phyloP scores from a whole-genome alignment of 2,329 filamentous ascomycete species.

The Beauveria sp. region DNA sequence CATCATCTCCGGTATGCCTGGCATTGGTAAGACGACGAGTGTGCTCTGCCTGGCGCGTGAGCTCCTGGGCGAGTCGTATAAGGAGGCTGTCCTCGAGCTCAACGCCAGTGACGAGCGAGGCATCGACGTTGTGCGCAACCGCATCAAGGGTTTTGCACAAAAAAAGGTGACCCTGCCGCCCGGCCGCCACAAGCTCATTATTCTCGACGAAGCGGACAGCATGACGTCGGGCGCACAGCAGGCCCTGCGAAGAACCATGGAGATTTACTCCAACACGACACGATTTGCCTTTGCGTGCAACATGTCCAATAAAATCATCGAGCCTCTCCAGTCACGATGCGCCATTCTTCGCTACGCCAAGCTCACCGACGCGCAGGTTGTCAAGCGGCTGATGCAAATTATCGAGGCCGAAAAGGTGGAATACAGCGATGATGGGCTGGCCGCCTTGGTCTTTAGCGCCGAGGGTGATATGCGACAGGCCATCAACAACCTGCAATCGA shows the following conservation, averaged over 20 bases:
- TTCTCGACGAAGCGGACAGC: conserved; percentile 94
- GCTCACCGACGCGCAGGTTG: conserved; percentile 85
- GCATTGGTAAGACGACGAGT: conserved; percentile 97
- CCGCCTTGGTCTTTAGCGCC: conserved; percentile 92
- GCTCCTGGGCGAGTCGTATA: conserved; percentile 86
- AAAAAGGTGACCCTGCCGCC: conserved; percentile 94
- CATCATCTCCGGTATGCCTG: conserved; percentile 99
- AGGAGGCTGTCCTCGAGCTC: conserved; percentile 92
- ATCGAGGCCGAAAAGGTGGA: conserved; percentile 87
- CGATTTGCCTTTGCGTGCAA: conserved; percentile 98
- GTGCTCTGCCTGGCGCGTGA: conserved; percentile 89
- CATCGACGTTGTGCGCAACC: conserved; percentile 95
- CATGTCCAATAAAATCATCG: conserved; percentile 98
- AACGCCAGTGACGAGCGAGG: conserved; percentile 95
- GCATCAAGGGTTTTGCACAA: conserved; percentile 97
- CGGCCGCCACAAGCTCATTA: conserved; percentile 91
- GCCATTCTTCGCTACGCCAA: conserved; percentile 92
- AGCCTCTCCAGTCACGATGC: conserved; percentile 94
- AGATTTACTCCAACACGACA: conserved; percentile 95
- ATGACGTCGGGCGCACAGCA: conserved; percentile 98
- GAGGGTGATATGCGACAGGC: conserved; percentile 99
- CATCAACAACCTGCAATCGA: conserved; percentile 96
- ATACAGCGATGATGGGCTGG: conserved; percentile 87
- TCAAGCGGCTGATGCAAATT: conserved; percentile 85
- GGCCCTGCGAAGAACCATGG: conserved; percentile 91